Base-by-base conservation (phyloP, 202 grass and related monocot genomes). In the Saccharum hybrid region DNA sequence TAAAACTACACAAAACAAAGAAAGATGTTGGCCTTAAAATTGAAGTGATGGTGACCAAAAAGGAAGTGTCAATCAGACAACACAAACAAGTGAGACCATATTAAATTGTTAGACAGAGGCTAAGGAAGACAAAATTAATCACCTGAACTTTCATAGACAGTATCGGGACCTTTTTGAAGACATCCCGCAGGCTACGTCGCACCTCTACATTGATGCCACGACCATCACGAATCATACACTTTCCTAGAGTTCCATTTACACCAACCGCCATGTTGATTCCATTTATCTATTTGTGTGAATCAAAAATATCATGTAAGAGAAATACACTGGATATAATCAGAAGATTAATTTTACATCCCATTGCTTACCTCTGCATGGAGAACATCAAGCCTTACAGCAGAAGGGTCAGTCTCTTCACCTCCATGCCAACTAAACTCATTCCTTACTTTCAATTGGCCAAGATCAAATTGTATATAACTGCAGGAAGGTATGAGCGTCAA, bases 401-500 rank as follows among this genome's bases (percentile, higher is more conserved):
- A 87, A 62, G 90, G 90, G 82, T 98, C 91, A 62, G 40, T 93
- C 64, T 98, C 93, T 84, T 98, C 92, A 83, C 82, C 85, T 65
- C 96, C 96, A 81, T 94, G 91, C 96, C 96, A 98, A 81, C 87
- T 92, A 88, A 94, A 94, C 81, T 74, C 85, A 72, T 98, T 98
- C 57, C 63, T 82, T 71, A 98, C 83, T 82, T 95, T 93, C 16
- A 98, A 73, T 82, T 95, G 89, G 48, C 96, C 96, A 57, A 98
- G 89, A 90, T 98, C 96, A 84, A 98, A 88, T 88, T 98, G 92
- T 89, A 98, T 98, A 87, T 89, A 98, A 83, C 96, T 98, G 84
- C 80, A 94, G 56, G 52, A 75, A 78, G 66, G 46, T 59, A 61
- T 59, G 39, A 80, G 22, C 4, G 28, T 83, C 66, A 73, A 49